A percentile compares a stretch with the other conserved stretches of the same genome.
phyloP scores from a whole-genome alignment of 2,329 filamentous ascomycete genomes.

The Cadophora sp. region DNA sequence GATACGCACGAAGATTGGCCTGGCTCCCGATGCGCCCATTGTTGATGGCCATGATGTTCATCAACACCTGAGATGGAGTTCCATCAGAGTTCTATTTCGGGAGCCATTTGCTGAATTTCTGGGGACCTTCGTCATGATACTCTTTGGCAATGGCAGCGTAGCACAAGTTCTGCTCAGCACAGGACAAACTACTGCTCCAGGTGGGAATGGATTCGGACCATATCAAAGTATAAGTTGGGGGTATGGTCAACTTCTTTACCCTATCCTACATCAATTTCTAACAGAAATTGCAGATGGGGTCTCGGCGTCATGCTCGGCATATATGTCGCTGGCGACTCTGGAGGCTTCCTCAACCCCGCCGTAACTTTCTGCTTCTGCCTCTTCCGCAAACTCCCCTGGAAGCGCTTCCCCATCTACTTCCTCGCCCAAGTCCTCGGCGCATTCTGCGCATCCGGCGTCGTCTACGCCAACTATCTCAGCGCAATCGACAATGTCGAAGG shows the following conservation, averaged over 20 bases:
- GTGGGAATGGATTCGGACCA: conserved; percentile 36
- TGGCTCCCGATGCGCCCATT: conserved; percentile 34
- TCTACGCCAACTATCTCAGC: conserved; percentile 68
- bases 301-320: conserved; percentile 73
- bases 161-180: conserved; percentile 70
- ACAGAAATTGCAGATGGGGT: conserved; percentile 45
- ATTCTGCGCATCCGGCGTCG: conserved; percentile 64
- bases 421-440: conserved; percentile 71
- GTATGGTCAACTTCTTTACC: conserved; percentile 21
- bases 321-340: conserved; percentile 69
- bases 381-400: conserved; percentile 72
- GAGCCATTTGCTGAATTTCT: conserved; percentile 73
- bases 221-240: conserved; percentile 41
- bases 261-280: neutral
- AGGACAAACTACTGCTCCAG: conserved; percentile 32
- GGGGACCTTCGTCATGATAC: conserved; percentile 69
- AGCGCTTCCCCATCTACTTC: conserved; percentile 72
- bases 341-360: conserved; percentile 74
- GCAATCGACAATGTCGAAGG: conserved; percentile 72
- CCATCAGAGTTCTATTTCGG: conserved; percentile 55
- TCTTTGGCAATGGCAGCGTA: conserved; percentile 75
- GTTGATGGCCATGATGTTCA: conserved; percentile 36
- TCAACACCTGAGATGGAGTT: conserved; percentile 56
- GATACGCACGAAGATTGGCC: conserved; percentile 32
- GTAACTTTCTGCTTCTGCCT: conserved; percentile 74